These are phyloP conservation scores for Plasmodium inui DNA, from an alignment of 169 alveolate genomes.

Conservation along the genomic window DNA sequence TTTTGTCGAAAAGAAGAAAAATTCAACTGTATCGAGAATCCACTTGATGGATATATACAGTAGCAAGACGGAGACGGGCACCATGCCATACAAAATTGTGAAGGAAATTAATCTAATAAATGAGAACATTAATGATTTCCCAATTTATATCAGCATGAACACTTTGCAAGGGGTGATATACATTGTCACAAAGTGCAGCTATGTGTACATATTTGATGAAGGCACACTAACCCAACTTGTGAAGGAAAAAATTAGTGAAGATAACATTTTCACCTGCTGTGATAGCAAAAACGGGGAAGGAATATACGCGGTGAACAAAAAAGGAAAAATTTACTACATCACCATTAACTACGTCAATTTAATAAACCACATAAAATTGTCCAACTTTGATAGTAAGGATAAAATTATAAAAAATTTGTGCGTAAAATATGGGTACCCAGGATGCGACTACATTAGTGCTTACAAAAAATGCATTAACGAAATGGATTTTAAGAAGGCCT, in stretches of 20 bases:
- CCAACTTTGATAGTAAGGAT: conserved; percentile 49
- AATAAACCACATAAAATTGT: conserved; percentile 50
- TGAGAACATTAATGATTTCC: conserved; percentile 82
- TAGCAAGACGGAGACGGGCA: conserved; percentile 55
- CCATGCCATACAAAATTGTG: conserved; percentile 81
- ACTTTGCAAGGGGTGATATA: conserved; percentile 89
- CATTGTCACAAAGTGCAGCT: conserved; percentile 85
- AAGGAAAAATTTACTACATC: conserved; percentile 68
- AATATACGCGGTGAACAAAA: conserved; percentile 69
- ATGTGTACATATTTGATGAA: conserved; percentile 81
- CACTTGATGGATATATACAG: conserved; percentile 94
- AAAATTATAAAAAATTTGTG: conserved; percentile 63
- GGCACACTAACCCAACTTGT: conserved; percentile 76
- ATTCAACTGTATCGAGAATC: conserved; percentile 88
- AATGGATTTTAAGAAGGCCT: conserved; percentile 74
- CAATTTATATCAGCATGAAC: conserved; percentile 84
- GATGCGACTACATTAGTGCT: conserved; percentile 71
- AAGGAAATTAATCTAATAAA: conserved; percentile 75
- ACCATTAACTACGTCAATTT: conserved; percentile 37
- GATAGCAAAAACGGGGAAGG: conserved; percentile 76
- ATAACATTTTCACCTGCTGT: conserved; percentile 71
- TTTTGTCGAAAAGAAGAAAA: conserved; percentile 95
- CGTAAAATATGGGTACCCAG: conserved; percentile 75
- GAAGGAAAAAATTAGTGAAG: conserved; percentile 72
- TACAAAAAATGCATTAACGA: conserved; percentile 75